A percentile compares a stretch with the other conserved stretches of the same genome.
Conservation (phyloP, 805 yeast genomes). For the Wickerhamomyces queroliae region DNA sequence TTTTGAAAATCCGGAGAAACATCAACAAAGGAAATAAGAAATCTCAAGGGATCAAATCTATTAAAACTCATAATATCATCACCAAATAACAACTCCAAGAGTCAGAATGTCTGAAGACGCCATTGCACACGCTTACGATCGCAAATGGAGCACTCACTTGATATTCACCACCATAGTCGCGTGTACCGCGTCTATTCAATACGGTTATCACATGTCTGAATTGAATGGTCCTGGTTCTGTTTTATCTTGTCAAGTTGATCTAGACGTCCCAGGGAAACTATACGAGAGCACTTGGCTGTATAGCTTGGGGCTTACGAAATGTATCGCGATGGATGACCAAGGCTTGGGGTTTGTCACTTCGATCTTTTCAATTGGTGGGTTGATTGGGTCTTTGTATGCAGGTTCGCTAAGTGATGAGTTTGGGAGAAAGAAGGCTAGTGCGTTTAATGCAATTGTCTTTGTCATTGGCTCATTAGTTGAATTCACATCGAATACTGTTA, state of each 20-base stretch:
- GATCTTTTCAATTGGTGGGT: constrained; percentile 78
- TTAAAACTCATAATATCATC: neutral
- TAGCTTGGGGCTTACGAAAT: constrained; percentile 41
- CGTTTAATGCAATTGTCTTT: constrained; percentile 46
- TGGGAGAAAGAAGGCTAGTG: constrained; percentile 56
- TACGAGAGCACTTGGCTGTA: constrained; percentile 17
- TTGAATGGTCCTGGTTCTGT: constrained; percentile 82
- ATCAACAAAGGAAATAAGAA: neutral
- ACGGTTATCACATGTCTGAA: constrained; percentile 94
- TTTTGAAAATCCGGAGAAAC: neutral
- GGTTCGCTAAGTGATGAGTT: constrained; percentile 56
- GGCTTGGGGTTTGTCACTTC: constrained; percentile 74
- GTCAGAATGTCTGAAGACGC: neutral
- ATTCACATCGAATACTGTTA: constrained; percentile 39
- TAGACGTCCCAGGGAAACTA: constrained; percentile 18
- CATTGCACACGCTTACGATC: neutral
- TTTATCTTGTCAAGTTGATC: constrained; percentile 46
- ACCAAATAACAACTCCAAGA: neutral
- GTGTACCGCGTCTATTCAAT: constrained; percentile 78
- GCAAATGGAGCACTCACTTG: constrained; percentile 23
- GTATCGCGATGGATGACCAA: constrained; percentile 51
- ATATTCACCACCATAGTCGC: constrained; percentile 46
- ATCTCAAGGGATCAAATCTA: neutral
- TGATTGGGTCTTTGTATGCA: constrained; percentile 65
- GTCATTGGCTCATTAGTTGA: constrained; percentile 60